Evolutionary conservation across 2,329 filamentous ascomycete genomes (phyloP).

Genomic region (Fusarium sambucinum): DNA sequence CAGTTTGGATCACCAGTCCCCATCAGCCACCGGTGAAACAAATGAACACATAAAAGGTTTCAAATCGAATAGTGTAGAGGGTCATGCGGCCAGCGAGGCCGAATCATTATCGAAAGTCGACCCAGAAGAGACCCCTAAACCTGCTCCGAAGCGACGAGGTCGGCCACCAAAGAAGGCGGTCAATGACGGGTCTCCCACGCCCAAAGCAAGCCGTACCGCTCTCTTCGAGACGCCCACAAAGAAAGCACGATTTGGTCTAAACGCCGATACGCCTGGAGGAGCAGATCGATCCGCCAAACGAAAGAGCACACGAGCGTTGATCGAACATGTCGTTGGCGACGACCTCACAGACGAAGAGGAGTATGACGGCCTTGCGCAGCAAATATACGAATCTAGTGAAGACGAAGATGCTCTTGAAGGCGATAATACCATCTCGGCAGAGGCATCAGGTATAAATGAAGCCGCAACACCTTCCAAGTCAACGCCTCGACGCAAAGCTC

Average conservation of each 20-base stretch:
- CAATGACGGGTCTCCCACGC: slow-evolving; percentile 53
- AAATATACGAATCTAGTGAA: slow-evolving; percentile 73
- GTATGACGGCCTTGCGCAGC: slow-evolving; percentile 74
- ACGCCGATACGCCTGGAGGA: slow-evolving; percentile 72
- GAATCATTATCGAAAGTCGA: slow-evolving; percentile 38
- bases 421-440: slow-evolving; percentile 34
- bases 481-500: slow-evolving; percentile 48
- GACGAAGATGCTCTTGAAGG: slow-evolving; percentile 59
- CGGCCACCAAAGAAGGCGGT: slow-evolving; percentile 51
- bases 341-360: slow-evolving; percentile 79
- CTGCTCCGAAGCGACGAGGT: slow-evolving; percentile 54
- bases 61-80: not conserved
- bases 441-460: slow-evolving; percentile 48
- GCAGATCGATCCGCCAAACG: slow-evolving; percentile 87
- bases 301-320: slow-evolving; percentile 83
- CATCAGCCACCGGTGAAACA: slow-evolving; percentile 12
- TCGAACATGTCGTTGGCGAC: slow-evolving; percentile 76
- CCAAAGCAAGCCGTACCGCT: slow-evolving; percentile 52
- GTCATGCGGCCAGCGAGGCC: slow-evolving; percentile 16
- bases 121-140: slow-evolving; percentile 46
- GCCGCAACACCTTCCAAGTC: slow-evolving; percentile 61
- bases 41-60: slow-evolving; percentile 44
- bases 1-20: slow-evolving; percentile 33
- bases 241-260: slow-evolving; percentile 46
- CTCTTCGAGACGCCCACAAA: slow-evolving; percentile 57